phyloP scores from a whole-genome alignment of 2,329 filamentous ascomycete species.

The Trichoderma atroviride region DNA sequence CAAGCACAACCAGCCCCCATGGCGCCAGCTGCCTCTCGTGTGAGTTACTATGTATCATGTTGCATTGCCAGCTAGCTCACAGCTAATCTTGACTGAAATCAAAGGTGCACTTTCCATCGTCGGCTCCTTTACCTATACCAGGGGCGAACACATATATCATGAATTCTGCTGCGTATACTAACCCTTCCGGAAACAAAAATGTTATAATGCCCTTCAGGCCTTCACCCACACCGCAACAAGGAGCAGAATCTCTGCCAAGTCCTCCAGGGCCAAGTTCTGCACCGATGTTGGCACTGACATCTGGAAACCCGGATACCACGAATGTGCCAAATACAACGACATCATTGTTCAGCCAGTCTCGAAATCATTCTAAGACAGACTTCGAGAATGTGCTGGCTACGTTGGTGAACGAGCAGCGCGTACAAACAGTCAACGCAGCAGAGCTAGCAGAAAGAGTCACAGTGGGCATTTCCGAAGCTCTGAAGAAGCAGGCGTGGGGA shows the following conservation, averaged over 20 bases:
- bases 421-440: background rate
- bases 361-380: conserved; percentile 32
- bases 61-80: background rate
- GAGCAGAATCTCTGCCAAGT: background rate
- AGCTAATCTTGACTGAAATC: background rate
- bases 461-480: conserved; percentile 34
- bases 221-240: background rate
- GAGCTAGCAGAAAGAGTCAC: conserved; percentile 29
- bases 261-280: background rate
- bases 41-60: background rate
- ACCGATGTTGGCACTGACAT: background rate
- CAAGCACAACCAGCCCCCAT: background rate
- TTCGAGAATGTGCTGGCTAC: conserved; percentile 33
- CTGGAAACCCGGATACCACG: too few relatives aligned
- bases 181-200: background rate
- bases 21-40: background rate
- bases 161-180: background rate
- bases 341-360: conserved; percentile 33
- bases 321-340: background rate
- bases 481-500: conserved; percentile 34
- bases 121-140: conserved; percentile 39
- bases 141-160: conserved; percentile 45
- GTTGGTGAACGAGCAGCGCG: background rate
- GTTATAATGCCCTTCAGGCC: background rate
- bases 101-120: conserved; percentile 12